Evolutionary conservation across 352 stramenopile genomes (phyloP).

Genomic region (Globisporangium spiculum): DNA sequence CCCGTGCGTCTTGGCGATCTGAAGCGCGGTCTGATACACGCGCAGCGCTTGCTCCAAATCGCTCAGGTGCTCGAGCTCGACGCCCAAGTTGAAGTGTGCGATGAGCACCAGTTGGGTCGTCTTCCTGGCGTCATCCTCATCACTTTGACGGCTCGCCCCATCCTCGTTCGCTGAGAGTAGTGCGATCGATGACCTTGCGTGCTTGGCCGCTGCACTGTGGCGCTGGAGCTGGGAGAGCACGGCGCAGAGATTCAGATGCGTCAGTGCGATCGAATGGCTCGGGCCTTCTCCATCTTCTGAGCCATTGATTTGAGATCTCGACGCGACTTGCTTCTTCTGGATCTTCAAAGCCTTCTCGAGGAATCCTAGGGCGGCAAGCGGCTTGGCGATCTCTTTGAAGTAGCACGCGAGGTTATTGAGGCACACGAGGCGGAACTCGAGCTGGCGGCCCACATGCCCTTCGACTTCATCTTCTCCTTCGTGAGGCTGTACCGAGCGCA

Average conservation of each 20-base stretch:
- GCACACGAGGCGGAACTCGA: slow-evolving; percentile 41
- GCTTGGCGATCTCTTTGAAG: slow-evolving; percentile 40
- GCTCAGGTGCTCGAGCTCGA: slow-evolving; percentile 54
- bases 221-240: slow-evolving; percentile 56
- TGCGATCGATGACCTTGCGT: slow-evolving; percentile 40
- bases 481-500: slow-evolving; percentile 22
- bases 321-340: slow-evolving; percentile 28
- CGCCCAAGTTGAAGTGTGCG: slow-evolving; percentile 56
- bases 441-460: slow-evolving; percentile 23
- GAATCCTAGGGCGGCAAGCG: slow-evolving; percentile 35
- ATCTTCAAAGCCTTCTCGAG: slow-evolving; percentile 51
- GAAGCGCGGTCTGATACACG: slow-evolving; percentile 25
- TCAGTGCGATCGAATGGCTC: slow-evolving; percentile 35
- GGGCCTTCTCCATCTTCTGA: background rate
- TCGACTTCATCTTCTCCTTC: background rate
- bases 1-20: slow-evolving; percentile 17
- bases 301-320: background rate
- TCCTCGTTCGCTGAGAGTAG: slow-evolving; percentile 19
- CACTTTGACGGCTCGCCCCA: background rate
- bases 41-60: slow-evolving; percentile 22
- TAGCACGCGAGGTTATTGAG: slow-evolving; percentile 75
- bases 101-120: slow-evolving; percentile 38
- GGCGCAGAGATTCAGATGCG: slow-evolving; percentile 58
- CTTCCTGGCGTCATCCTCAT: background rate
- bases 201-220: slow-evolving; percentile 40